These are phyloP conservation scores for Pseudocercospora pini-densiflorae DNA, from an alignment of 2,329 filamentous ascomycete genomes.

Conservation along the genomic window DNA sequence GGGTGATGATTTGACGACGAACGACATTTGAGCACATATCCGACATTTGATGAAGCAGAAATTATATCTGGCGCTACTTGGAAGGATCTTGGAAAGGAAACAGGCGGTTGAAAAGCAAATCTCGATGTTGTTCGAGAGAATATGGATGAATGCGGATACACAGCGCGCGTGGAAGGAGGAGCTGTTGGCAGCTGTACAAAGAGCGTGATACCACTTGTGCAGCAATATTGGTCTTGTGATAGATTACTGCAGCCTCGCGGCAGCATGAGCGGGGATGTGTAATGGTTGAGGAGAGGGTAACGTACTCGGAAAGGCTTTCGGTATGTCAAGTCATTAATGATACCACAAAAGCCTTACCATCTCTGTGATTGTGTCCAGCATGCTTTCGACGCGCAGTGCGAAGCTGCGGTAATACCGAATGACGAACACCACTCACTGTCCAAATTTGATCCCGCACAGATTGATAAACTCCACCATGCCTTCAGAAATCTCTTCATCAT, in stretches of 20 bases:
- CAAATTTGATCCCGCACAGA: constrained; percentile 49
- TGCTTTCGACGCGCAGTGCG: neutral
- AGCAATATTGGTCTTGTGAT: neutral
- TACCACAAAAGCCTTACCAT: neutral
- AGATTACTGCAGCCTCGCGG: constrained; percentile 10
- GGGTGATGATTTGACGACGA: constrained; percentile 3
- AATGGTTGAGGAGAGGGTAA: neutral
- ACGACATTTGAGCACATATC: constrained; percentile 3
- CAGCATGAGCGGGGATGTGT: neutral
- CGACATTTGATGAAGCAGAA: neutral
- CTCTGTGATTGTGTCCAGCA: neutral
- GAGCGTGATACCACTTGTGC: neutral
- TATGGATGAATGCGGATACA: neutral
- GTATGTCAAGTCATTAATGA: neutral
- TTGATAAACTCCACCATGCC: constrained; percentile 50
- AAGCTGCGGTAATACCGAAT: neutral
- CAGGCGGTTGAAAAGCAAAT: neutral
- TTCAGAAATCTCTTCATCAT: constrained; percentile 41
- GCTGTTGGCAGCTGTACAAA: neutral
- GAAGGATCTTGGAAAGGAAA: neutral
- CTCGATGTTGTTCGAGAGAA: neutral
- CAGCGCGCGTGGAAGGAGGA: neutral
- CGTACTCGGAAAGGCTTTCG: neutral
- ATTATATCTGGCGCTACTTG: neutral
- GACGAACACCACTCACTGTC: constrained; percentile 11